Percentiles rank a stretch among this genome's conserved stretches.
Evolutionary conservation across 1,139 yeast genomes (phyloP).

Genomic region (Suhomyces bolitotheri): DNA sequence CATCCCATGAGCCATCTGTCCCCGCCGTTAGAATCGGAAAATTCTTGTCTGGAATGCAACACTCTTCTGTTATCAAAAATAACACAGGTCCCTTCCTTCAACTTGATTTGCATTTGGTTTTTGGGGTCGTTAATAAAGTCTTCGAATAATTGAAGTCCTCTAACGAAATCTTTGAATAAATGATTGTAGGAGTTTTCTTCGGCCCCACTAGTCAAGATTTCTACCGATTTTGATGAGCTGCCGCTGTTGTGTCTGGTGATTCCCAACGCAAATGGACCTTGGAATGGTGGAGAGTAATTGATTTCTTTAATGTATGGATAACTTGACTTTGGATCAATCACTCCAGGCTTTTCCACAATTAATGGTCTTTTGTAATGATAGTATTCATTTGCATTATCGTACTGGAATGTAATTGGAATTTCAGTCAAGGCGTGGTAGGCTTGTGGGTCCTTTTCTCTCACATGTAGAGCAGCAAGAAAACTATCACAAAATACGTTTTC

Average conservation of each 20-base stretch:
- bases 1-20: conserved; percentile 78
- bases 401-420: conserved; percentile 72
- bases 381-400: conserved; percentile 62
- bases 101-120: conserved; percentile 58
- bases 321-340: conserved; percentile 29
- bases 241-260: conserved; percentile 33
- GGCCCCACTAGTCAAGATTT: conserved; percentile 11
- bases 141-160: conserved; percentile 66
- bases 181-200: conserved; percentile 27
- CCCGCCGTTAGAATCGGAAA: conserved; percentile 54
- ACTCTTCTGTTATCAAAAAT: conserved; percentile 73
- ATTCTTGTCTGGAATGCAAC: conserved; percentile 67
- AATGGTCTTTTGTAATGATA: conserved; percentile 68
- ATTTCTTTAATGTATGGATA: conserved; percentile 53
- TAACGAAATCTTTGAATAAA: conserved; percentile 51
- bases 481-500: conserved; percentile 77
- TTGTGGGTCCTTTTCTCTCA: conserved; percentile 54
- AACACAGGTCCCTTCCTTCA: conserved; percentile 65
- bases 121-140: conserved; percentile 52
- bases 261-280: conserved; percentile 71
- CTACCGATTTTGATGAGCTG: conserved; percentile 6
- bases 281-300: conserved; percentile 84
- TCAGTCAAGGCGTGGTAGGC: conserved; percentile 64
- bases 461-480: conserved; percentile 61
- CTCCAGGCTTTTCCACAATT: conserved; percentile 53